Conservation (phyloP, 441 rosid genomes). For the Omphalea diandra region DNA sequence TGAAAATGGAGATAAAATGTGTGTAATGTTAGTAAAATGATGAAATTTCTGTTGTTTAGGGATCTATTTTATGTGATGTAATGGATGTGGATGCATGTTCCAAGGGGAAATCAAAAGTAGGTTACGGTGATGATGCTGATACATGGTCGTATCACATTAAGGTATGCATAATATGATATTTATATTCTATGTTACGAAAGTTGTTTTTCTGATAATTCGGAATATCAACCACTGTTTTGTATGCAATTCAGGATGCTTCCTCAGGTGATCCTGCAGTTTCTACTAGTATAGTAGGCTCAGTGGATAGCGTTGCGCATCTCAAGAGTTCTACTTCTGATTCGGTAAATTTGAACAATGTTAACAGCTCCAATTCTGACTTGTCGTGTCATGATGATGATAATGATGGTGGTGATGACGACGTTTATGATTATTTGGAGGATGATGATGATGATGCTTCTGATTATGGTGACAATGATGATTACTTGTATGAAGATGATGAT, state of each 20-base stretch:
- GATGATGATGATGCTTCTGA: slow-evolving; percentile 32
- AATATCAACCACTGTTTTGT: not conserved
- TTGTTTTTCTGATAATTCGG: not conserved
- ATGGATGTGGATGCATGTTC: slow-evolving; percentile 27
- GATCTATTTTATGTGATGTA: slow-evolving; percentile 25
- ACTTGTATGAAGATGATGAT: slow-evolving; percentile 33
- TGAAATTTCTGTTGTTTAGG: slow-evolving; percentile 31
- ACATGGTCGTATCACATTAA: slow-evolving; percentile 20
- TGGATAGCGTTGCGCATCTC: slow-evolving; percentile 26
- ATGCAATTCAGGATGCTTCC: slow-evolving; percentile 34
- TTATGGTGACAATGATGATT: slow-evolving; percentile 25
- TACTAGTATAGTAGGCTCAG: slow-evolving; percentile 24
- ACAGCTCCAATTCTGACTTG: slow-evolving; percentile 37
- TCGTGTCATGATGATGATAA: slow-evolving; percentile 31
- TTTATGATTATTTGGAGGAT: too few species aligned
- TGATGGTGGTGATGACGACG: slow-evolving; percentile 22
- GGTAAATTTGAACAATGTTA: slow-evolving; percentile 24
- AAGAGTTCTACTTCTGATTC: slow-evolving; percentile 37
- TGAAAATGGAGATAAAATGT: too few species aligned
- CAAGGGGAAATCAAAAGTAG: slow-evolving; percentile 44
- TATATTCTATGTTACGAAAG: not conserved
- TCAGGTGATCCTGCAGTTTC: slow-evolving; percentile 28
- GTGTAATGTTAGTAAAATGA: too few species aligned
- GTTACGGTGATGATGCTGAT: slow-evolving; percentile 21
- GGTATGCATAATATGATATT: too few species aligned